phyloP scores from a whole-genome alignment of 805 yeast genomes.

The Ogataea salicorniae region DNA sequence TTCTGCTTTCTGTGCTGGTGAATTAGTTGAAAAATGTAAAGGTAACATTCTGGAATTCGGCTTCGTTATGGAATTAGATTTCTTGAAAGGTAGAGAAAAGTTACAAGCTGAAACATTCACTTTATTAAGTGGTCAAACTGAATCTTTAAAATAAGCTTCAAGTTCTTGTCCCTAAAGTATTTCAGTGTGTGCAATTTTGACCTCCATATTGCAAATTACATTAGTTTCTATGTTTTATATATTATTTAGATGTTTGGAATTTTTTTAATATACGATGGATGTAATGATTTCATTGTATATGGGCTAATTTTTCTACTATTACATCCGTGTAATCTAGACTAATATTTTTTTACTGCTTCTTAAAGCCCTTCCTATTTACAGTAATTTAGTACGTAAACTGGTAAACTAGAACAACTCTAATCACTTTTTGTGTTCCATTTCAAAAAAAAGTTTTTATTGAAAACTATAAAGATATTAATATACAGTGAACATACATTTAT shows the following conservation, averaged over 20 bases:
- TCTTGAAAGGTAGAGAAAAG: conserved; percentile 88
- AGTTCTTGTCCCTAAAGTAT: background rate
- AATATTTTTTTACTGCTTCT: too few species aligned
- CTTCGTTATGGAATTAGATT: conserved; percentile 91
- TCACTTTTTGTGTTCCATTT: background rate
- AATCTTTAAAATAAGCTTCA: conserved; percentile 30
- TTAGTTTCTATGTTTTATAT: too few species aligned
- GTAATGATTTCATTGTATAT: too few species aligned
- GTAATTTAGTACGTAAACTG: too few species aligned
- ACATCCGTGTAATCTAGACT: too few species aligned
- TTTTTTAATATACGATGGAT: too few species aligned
- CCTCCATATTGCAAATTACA: background rate
- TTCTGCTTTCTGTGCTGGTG: conserved; percentile 90
- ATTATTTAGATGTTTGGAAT: too few species aligned
- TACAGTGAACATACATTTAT: background rate
- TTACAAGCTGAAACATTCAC: conserved; percentile 87
- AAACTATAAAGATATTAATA: background rate
- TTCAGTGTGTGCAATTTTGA: background rate
- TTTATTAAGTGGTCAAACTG: conserved; percentile 75
- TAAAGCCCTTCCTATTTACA: too few species aligned
- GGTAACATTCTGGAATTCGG: conserved; percentile 75
- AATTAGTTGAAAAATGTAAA: conserved; percentile 60
- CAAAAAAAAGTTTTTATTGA: background rate
- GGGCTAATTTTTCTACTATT: too few species aligned
- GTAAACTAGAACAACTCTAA: too few species aligned